Percentiles rank a stretch among this genome's conserved stretches.
These are phyloP conservation scores for Colletotrichum lentis DNA, from an alignment of 2,329 filamentous ascomycete genomes.

Conservation along the genomic window DNA sequence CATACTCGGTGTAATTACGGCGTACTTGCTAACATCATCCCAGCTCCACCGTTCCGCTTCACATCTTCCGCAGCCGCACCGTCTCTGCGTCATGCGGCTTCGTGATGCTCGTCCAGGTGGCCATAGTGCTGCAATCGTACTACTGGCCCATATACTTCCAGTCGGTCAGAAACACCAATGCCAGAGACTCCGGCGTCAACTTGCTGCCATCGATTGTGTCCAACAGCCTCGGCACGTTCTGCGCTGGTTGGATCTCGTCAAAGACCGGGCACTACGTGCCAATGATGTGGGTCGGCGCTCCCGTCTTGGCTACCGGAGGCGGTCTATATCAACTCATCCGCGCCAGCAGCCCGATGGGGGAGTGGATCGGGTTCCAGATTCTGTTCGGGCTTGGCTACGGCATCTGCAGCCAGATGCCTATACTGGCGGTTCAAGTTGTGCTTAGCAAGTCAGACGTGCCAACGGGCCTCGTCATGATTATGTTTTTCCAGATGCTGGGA, in stretches of 20 bases:
- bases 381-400: too few species aligned
- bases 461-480: too few species aligned
- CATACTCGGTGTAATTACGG: too few species aligned
- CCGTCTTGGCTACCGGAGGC: constrained; percentile 24
- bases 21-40: too few species aligned
- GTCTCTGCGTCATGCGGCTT: constrained; percentile 29
- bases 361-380: too few species aligned
- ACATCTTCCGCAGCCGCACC: constrained; percentile 14
- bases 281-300: constrained; percentile 34
- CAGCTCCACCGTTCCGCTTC: neutral
- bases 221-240: constrained; percentile 25
- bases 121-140: constrained; percentile 40
- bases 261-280: constrained; percentile 32
- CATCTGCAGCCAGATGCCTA: too few species aligned
- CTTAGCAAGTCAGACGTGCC: too few species aligned
- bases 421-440: too few species aligned
- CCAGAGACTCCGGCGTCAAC: constrained; percentile 13
- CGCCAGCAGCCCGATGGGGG: too few species aligned
- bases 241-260: constrained; percentile 21
- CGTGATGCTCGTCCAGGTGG: constrained; percentile 39
- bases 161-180: constrained; percentile 32
- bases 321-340: constrained; percentile 32
- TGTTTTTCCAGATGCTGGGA: too few species aligned
- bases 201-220: constrained; percentile 17
- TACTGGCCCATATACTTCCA: constrained; percentile 41